These are phyloP conservation scores for Discostella stelligera DNA, from an alignment of 352 stramenopile species.

Conservation along the genomic window DNA sequence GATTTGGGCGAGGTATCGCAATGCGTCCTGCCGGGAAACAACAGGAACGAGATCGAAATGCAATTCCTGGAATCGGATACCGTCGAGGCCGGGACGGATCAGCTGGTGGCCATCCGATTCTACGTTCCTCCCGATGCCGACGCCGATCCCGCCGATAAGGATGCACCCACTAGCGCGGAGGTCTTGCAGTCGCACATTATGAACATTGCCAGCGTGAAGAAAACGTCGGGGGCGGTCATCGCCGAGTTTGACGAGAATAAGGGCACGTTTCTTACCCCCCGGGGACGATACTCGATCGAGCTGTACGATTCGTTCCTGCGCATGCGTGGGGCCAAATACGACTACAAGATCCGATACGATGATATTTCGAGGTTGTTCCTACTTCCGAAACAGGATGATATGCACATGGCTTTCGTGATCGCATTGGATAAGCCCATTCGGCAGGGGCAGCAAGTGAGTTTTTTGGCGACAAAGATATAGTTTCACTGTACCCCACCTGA, in stretches of 20 bases:
- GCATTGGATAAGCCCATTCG: constrained; percentile 97
- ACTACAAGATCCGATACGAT: constrained; percentile 99
- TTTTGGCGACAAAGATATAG: neutral
- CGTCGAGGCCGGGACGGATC: constrained; percentile 88
- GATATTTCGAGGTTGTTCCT: constrained; percentile 99
- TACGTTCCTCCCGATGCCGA: constrained; percentile 89
- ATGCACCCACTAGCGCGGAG: constrained; percentile 84
- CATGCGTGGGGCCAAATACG: constrained; percentile 96
- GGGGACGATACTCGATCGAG: constrained; percentile 96
- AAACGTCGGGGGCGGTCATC: constrained; percentile 94
- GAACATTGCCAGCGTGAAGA: constrained; percentile 83
- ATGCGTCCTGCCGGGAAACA: constrained; percentile 94
- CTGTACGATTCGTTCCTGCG: constrained; percentile 95
- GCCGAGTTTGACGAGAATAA: constrained; percentile 95
- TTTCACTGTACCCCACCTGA: neutral
- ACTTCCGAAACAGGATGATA: constrained; percentile 94
- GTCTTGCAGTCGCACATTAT: constrained; percentile 83
- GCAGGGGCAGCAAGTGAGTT: constrained; percentile 91
- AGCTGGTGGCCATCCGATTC: constrained; percentile 92
- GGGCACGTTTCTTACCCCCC: constrained; percentile 96
- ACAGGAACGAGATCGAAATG: constrained; percentile 97
- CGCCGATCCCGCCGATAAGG: constrained; percentile 72
- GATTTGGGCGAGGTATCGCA: constrained; percentile 84
- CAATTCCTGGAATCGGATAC: constrained; percentile 98
- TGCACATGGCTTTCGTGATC: constrained; percentile 98